A percentile compares a stretch with the other conserved stretches of the same genome.
Evolutionary conservation across 495 filamentous ascomycete species (phyloP).

Genomic region (Xylaria venustula): DNA sequence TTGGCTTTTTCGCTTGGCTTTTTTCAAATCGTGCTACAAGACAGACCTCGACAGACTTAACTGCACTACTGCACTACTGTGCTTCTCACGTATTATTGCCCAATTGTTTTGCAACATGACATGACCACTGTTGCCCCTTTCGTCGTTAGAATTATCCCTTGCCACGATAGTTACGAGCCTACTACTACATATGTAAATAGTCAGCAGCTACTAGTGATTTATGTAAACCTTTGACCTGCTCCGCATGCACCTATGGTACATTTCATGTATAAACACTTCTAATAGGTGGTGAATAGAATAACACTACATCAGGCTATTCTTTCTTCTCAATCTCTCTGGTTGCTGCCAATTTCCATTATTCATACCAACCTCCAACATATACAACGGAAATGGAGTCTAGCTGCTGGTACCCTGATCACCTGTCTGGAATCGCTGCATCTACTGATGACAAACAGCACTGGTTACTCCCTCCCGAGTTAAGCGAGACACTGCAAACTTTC

Average conservation of each 20-base stretch:
- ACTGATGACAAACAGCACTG: background rate
- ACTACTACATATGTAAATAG: background rate
- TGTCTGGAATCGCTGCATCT: background rate
- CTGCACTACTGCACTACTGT: too few species aligned
- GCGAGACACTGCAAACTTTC: too few species aligned
- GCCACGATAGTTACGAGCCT: background rate
- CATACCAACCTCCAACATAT: background rate
- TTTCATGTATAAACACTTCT: too few species aligned
- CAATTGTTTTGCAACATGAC: conserved; percentile 3
- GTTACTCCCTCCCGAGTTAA: too few species aligned
- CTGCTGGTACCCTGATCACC: background rate
- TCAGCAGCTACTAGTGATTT: too few species aligned
- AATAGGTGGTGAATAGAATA: too few species aligned
- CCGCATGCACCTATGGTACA: too few species aligned
- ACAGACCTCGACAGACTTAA: too few species aligned
- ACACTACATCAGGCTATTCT: too few species aligned
- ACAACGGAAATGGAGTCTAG: background rate
- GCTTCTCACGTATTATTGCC: background rate
- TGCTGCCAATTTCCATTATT: too few species aligned
- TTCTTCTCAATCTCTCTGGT: too few species aligned
- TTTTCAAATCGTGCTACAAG: background rate
- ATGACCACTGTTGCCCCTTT: background rate
- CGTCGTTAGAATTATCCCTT: background rate
- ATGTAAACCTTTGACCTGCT: too few species aligned
- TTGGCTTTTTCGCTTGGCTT: conserved; percentile 12